Evolutionary conservation across 1,284 basidiomycete genomes (phyloP).

Genomic region (Agroathelia rolfsii): DNA sequence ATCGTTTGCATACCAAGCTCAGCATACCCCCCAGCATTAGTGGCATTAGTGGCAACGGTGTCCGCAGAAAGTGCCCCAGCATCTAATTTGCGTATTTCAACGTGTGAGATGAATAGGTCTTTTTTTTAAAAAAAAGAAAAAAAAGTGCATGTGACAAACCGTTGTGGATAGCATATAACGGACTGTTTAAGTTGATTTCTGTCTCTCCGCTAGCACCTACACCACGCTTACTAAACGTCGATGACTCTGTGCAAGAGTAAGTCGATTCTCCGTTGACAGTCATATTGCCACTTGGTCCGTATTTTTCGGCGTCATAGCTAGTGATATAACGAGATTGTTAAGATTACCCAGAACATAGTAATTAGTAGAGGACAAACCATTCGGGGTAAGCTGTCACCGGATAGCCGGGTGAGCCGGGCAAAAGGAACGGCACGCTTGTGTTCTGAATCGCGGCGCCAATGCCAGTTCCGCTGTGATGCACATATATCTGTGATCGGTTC

Average conservation of each 20-base stretch:
- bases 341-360: too few species aligned
- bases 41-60: conserved; percentile 29
- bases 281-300: conserved; percentile 24
- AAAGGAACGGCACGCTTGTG: conserved; percentile 33
- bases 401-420: conserved; percentile 44
- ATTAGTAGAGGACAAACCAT: conserved; percentile 10
- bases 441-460: too few species aligned
- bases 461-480: conserved; percentile 36
- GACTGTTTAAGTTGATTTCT: conserved; percentile 27
- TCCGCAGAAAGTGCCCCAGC: conserved; percentile 17
- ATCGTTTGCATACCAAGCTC: too few species aligned
- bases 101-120: background rate
- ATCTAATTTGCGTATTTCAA: conserved; percentile 13
- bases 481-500: background rate
- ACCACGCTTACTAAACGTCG: conserved; percentile 11
- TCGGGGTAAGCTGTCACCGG: conserved; percentile 11
- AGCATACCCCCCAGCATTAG: conserved; percentile 26
- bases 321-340: too few species aligned
- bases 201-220: conserved; percentile 12
- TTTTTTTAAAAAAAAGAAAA: background rate
- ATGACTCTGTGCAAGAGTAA: conserved; percentile 11
- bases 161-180: conserved; percentile 26
- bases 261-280: conserved; percentile 23
- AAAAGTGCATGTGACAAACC: conserved; percentile 9
- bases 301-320: conserved; percentile 25